Conservation (phyloP, 805 yeast species). For the Candida namnaoensis region DNA sequence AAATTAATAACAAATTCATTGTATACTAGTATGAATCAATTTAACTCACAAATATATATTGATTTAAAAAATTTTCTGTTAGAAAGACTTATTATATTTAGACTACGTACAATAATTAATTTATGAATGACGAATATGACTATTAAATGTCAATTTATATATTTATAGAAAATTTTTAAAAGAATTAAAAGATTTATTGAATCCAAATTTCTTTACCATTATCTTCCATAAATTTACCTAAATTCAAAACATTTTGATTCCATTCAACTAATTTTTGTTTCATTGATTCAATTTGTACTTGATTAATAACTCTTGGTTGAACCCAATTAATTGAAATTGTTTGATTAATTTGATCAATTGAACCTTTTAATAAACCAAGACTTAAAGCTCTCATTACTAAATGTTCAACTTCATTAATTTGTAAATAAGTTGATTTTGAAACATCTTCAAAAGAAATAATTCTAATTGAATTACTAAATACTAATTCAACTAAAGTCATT, state of each 20-base stretch:
- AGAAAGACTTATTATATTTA: too few species aligned
- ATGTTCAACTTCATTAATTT: constrained; percentile 68
- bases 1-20: too few species aligned
- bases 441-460: constrained; percentile 67
- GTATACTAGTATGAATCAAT: too few species aligned
- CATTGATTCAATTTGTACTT: constrained; percentile 71
- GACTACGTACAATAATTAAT: too few species aligned
- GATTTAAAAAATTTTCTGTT: too few species aligned
- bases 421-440: constrained; percentile 57
- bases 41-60: too few species aligned
- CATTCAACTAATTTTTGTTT: constrained; percentile 65
- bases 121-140: too few species aligned
- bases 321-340: constrained; percentile 84
- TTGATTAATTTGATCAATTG: constrained; percentile 79
- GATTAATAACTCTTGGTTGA: constrained; percentile 89
- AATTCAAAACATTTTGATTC: constrained; percentile 63
- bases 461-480: constrained; percentile 73
- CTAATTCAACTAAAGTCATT: constrained; percentile 83
- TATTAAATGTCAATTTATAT: too few species aligned
- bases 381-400: constrained; percentile 87
- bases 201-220: constrained; percentile 64
- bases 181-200: constrained; percentile 8
- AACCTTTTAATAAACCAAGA: constrained; percentile 77
- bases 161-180: too few species aligned
- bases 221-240: constrained; percentile 52